A percentile compares a stretch with the other conserved stretches of the same genome.
These are phyloP conservation scores for Colletotrichum graminicola DNA, from an alignment of 2,329 filamentous ascomycete genomes.

Conservation along the genomic window DNA sequence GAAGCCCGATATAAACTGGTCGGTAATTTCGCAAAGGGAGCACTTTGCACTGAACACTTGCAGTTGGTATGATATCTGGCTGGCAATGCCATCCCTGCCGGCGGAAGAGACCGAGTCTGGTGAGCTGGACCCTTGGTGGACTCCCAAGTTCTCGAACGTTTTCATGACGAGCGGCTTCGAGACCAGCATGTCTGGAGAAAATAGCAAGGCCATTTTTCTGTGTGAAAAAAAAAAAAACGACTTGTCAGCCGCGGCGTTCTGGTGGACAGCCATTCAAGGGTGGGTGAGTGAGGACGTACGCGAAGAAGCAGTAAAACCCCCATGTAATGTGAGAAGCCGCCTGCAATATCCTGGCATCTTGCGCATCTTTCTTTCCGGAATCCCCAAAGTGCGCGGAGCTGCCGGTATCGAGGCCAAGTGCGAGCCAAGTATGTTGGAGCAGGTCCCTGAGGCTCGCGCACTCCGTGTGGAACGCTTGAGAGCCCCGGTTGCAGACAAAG, in stretches of 20 bases:
- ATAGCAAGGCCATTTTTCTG: slow-evolving; percentile 10
- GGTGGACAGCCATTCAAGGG: neutral
- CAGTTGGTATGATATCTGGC: neutral
- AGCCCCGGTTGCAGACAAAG: neutral
- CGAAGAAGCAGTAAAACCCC: slow-evolving; percentile 45
- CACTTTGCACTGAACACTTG: slow-evolving; percentile 22
- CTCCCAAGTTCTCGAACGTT: neutral
- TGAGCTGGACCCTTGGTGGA: neutral
- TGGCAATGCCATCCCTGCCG: neutral
- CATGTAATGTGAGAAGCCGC: slow-evolving; percentile 42
- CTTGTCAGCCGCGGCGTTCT: neutral
- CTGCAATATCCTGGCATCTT: slow-evolving; percentile 16
- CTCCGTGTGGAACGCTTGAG: neutral
- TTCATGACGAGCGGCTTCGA: slow-evolving; percentile 25
- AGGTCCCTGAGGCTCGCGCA: neutral
- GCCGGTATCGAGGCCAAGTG: neutral
- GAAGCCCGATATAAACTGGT: slow-evolving; percentile 3
- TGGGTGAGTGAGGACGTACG: slow-evolving; percentile 33
- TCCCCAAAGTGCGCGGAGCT: neutral
- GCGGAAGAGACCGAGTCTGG: neutral
- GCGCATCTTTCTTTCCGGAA: neutral
- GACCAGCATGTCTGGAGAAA: slow-evolving; percentile 3
- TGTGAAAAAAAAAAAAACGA: neutral
- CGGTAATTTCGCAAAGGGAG: slow-evolving; percentile 29
- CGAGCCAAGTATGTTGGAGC: slow-evolving; percentile 9